Conservation (phyloP, 140 eudicot species). For the Oenanthe javanica region DNA sequence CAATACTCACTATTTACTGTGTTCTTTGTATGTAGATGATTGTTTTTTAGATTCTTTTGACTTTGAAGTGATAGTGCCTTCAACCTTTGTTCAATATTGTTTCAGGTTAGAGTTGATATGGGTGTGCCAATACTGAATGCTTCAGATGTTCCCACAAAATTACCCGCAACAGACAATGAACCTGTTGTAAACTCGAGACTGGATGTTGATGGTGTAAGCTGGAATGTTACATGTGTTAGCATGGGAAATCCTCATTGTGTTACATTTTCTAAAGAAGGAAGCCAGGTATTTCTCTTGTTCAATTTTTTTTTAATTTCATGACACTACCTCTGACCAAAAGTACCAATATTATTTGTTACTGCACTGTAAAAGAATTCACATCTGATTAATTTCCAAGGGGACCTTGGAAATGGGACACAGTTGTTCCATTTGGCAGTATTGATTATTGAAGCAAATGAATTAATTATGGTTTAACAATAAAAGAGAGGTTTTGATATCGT, state of each 20-base stretch:
- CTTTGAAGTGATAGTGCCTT: not conserved
- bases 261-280: slow-evolving; percentile 52
- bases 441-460: not conserved
- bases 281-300: slow-evolving; percentile 32
- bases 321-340: not conserved
- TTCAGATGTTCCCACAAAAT: slow-evolving; percentile 74
- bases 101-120: slow-evolving; percentile 94
- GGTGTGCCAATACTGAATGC: slow-evolving; percentile 90
- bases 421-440: not conserved
- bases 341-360: not conserved
- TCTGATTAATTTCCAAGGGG: not conserved
- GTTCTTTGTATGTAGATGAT: not conserved
- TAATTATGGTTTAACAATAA: not conserved
- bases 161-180: slow-evolving; percentile 53
- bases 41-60: not conserved
- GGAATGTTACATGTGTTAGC: slow-evolving; percentile 96
- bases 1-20: not conserved
- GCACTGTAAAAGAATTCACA: not conserved
- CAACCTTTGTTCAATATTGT: slow-evolving; percentile 20
- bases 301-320: not conserved
- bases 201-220: slow-evolving; percentile 62
- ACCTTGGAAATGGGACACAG: not conserved
- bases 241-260: slow-evolving; percentile 99
- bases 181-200: slow-evolving; percentile 71
- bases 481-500: not conserved